phyloP scores from a whole-genome alignment of 2,329 filamentous ascomycete species.

The Fusarium penzigii region DNA sequence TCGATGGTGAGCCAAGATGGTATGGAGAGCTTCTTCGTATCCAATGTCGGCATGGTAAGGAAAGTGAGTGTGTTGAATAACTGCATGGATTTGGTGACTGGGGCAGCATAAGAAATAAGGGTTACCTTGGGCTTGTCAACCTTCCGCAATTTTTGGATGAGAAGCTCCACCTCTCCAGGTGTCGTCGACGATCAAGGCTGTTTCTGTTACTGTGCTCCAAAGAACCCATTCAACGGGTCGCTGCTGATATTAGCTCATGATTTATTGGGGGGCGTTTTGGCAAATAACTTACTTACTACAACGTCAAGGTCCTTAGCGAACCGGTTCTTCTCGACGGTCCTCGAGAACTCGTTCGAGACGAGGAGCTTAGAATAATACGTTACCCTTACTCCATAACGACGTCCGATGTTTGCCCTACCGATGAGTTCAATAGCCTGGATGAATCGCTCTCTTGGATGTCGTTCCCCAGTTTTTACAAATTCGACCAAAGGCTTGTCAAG shows the following conservation, averaged over 20 bases:
- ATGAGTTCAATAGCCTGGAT: conserved; percentile 44
- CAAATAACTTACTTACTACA: conserved; percentile 3
- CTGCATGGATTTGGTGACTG: conserved; percentile 61
- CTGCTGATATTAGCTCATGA: conserved; percentile 27
- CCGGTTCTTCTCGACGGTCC: conserved; percentile 4
- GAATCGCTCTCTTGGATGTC: conserved; percentile 23
- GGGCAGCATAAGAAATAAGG: conserved; percentile 59
- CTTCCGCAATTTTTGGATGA: conserved; percentile 48
- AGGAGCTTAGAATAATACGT: conserved; percentile 29
- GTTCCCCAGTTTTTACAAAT: conserved; percentile 47
- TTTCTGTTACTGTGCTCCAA: conserved; percentile 48
- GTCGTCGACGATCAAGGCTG: conserved; percentile 55
- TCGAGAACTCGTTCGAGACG: conserved; percentile 33
- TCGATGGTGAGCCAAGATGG: conserved; percentile 59
- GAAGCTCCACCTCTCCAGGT: conserved; percentile 61
- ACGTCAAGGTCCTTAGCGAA: conserved; percentile 1
- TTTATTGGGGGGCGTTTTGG: conserved; percentile 7
- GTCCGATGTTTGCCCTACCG: conserved; percentile 34
- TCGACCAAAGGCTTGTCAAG: conserved; percentile 38
- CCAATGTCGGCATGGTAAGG: conserved; percentile 51
- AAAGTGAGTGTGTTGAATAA: conserved; percentile 57
- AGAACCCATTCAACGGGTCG: conserved; percentile 63
- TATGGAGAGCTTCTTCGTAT: conserved; percentile 35
- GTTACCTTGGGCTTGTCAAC: conserved; percentile 31
- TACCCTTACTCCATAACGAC: conserved; percentile 27